A percentile compares a stretch with the other conserved stretches of the same genome.
These are phyloP conservation scores for Antrodiella citrinella DNA, from an alignment of 768 basidiomycete species.

Conservation along the genomic window DNA sequence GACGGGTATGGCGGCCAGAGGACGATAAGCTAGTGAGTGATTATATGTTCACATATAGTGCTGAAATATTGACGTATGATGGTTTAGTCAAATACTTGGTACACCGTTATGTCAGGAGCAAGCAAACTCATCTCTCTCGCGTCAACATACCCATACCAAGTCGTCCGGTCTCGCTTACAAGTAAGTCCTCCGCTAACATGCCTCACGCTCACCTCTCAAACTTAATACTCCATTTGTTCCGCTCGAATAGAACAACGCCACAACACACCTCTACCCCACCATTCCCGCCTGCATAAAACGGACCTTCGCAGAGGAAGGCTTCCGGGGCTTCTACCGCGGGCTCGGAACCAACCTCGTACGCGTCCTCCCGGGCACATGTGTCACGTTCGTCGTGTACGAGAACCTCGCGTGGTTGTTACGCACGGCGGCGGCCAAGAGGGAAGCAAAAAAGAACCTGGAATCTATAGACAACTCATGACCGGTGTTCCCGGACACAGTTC, in stretches of 20 bases:
- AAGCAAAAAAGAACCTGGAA: no score
- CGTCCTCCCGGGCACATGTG: conserved; percentile 93
- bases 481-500: no score
- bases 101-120: conserved; percentile 85
- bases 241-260: conserved; percentile 52
- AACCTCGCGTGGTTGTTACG: conserved; percentile 79
- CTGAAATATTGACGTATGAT: neutral
- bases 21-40: conserved; percentile 78
- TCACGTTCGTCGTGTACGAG: conserved; percentile 97
- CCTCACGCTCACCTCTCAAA: conserved; percentile 1
- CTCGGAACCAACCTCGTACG: conserved; percentile 90
- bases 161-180: conserved; percentile 89
- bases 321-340: conserved; percentile 89
- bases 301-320: conserved; percentile 76
- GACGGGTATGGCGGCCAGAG: conserved; percentile 57
- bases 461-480: no score
- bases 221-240: no score
- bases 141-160: conserved; percentile 95
- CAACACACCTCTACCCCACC: conserved; percentile 63
- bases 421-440: conserved; percentile 51
- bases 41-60: neutral
- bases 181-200: conserved; percentile 31
- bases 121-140: conserved; percentile 83
- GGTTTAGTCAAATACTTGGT: conserved; percentile 80
- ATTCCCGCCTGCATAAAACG: conserved; percentile 74